Base-by-base conservation (phyloP, 352 stramenopile species). In the Phytophthora quininea region DNA sequence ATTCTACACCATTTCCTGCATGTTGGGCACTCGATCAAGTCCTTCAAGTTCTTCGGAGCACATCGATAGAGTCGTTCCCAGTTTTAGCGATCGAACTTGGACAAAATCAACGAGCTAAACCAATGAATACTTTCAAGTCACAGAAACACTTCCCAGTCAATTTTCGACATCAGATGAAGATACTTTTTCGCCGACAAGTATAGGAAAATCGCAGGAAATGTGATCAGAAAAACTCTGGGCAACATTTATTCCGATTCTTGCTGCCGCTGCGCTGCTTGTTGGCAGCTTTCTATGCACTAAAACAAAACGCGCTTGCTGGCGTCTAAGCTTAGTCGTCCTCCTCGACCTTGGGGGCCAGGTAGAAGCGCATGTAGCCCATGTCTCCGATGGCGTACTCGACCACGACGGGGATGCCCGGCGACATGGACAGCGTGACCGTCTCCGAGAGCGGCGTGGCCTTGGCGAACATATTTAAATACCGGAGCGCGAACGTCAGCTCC, bases 401-500 rank as follows among this genome's bases (percentile, higher is more conserved):
- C 31, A 99, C 96, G 35, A 99, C 86, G 2, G 98, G 98, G 53
- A 99, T 97, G 46, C 98, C 97, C 7, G 96, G 96, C 46, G 91
- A 98, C 95, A 99, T 99, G 66, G 87, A 98, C 47, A 99, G 86
- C 74, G 97, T 98, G 53, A 99, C 98, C 40, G 79, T 97, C 43
- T 92, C 78, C 48, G 89, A 97, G 61, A 99, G 86, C 35, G 90
- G 92, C 53, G 97, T 99, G 37, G 97, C 98, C 89, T 99, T 99
- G 55, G 97, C 98, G 75, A 99, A 99, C 81, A 99, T 98, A 84
- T 98, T 98, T 76, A 99, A 90, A 90, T 99, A 99, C 56, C 97
- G 94, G 48, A 99, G 85, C 46, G 98, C 98, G 79, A 99, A 99
- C 63, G 93, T 98, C 51, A 99, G 89, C 80, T 99, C 96, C 33